Base-by-base conservation (phyloP, 345 rosid genomes). In the Balakata baccata region DNA sequence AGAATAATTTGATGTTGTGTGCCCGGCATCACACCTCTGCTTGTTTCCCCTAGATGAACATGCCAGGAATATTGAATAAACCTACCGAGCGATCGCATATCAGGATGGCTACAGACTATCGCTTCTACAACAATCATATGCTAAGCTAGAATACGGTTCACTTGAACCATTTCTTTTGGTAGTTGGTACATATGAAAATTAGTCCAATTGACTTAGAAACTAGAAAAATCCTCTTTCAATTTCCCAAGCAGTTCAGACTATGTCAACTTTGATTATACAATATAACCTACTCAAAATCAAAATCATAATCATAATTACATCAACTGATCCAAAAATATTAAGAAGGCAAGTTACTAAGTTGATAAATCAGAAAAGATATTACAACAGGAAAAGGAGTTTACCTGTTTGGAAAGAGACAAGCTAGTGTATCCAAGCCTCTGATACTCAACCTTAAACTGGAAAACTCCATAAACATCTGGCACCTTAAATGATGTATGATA, bases 391-490 rank as follows among this genome's bases (percentile, higher is more conserved):
- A 51, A 62, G 20, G 29, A 79, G 59, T 80, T 71, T 74, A 84
- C 92, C 87, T 87, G 92, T 75, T 90, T 90, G 43, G 92, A 79
- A 72, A 90, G 89, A 38, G 90, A 87, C 74, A 90, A 66, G 70
- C 82, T 85, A 73, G 91, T 82, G 86, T 90, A 87, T 38, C 95
- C 91, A 8, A 90, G 88, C 81, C 79, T 86, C 67, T 87, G 78
- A 76, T 90, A 88, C 75, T 90, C 96, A 72, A 88, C 85, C 82
- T 88, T 90, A 71, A 88, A 90, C 75, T 90, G 92, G 83, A 90
- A 90, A 66, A 90, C 91, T 39, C 91, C 90, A 73, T 90, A 88
- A 18, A 90, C 89, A 86, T 90, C 91, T 60, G 92, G 91, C 75
- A 90, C 92, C 88, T 79, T 85, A 76, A 88, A 90, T 56, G 92